Conservation (phyloP, 106 monocot genomes). For the Xerophyta viscosa region DNA sequence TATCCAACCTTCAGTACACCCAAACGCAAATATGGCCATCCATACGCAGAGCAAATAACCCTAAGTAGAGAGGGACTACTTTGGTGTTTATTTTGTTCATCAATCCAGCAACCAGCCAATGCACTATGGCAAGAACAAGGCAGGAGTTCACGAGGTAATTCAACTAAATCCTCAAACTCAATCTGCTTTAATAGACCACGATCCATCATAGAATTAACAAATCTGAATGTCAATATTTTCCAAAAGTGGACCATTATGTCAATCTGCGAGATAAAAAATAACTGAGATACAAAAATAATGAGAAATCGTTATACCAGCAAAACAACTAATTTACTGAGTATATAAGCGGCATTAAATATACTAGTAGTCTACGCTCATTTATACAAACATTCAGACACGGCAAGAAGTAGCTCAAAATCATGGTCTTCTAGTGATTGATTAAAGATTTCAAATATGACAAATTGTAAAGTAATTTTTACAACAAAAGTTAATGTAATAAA, state of each 20-base stretch:
- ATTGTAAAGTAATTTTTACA: too few species aligned
- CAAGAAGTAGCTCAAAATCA: too few species aligned
- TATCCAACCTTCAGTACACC: constrained; percentile 35
- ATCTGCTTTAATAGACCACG: constrained; percentile 42
- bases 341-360: too few species aligned
- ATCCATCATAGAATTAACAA: constrained; percentile 42
- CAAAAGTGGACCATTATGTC: constrained; percentile 19
- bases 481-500: too few species aligned
- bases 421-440: too few species aligned
- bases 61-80: constrained; percentile 24
- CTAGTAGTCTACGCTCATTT: too few species aligned
- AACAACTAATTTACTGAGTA: too few species aligned
- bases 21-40: constrained; percentile 46
- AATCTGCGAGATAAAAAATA: constrained; percentile 12
- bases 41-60: constrained; percentile 39
- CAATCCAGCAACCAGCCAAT: constrained; percentile 28
- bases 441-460: too few species aligned
- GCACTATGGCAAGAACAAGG: constrained; percentile 32
- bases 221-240: constrained; percentile 33
- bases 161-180: constrained; percentile 46
- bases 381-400: too few species aligned
- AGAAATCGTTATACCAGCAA: too few species aligned
- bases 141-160: constrained; percentile 32
- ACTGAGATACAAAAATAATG: neutral
- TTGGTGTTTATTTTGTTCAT: constrained; percentile 16